A percentile compares a stretch with the other conserved stretches of the same genome.
These are phyloP conservation scores for Macaranga tanarius DNA, from an alignment of 441 rosid genomes.

Conservation along the genomic window DNA sequence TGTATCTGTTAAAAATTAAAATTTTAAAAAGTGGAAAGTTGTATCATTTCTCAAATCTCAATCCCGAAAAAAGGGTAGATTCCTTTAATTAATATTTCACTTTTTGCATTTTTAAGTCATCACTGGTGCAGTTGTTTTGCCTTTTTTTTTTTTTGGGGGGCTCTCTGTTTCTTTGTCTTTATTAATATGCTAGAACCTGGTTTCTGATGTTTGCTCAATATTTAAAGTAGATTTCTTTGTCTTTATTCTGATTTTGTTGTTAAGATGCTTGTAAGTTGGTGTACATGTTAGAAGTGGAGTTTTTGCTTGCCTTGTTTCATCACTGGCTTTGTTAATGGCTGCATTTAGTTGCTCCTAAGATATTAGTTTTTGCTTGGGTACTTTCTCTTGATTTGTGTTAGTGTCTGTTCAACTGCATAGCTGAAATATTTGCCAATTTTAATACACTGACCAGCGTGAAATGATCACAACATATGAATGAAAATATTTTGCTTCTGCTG, in stretches of 20 bases:
- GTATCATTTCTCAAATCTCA: conserved; percentile 16
- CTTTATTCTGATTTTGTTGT: too few relatives aligned
- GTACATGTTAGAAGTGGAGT: background rate
- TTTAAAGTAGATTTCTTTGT: too few relatives aligned
- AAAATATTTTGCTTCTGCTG: background rate
- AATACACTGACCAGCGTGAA: conserved; percentile 10
- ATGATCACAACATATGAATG: background rate
- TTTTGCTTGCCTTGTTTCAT: background rate
- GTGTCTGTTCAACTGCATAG: background rate
- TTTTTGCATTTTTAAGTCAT: conserved; percentile 15
- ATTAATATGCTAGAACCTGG: too few relatives aligned
- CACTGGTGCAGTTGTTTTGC: background rate
- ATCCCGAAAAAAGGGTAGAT: background rate
- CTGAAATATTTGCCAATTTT: background rate
- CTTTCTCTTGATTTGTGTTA: background rate
- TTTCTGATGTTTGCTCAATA: too few relatives aligned
- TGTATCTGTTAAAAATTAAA: conserved; percentile 22
- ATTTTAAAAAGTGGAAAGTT: conserved; percentile 13
- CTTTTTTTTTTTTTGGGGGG: too few relatives aligned
- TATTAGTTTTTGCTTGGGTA: background rate
- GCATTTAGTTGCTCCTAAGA: background rate
- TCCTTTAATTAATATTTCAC: conserved; percentile 11
- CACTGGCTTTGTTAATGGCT: background rate
- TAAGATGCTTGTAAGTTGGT: background rate
- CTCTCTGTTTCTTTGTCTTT: too few relatives aligned